Conservation (phyloP, 2,329 filamentous ascomycete species). For the Penicillium occitanis region DNA sequence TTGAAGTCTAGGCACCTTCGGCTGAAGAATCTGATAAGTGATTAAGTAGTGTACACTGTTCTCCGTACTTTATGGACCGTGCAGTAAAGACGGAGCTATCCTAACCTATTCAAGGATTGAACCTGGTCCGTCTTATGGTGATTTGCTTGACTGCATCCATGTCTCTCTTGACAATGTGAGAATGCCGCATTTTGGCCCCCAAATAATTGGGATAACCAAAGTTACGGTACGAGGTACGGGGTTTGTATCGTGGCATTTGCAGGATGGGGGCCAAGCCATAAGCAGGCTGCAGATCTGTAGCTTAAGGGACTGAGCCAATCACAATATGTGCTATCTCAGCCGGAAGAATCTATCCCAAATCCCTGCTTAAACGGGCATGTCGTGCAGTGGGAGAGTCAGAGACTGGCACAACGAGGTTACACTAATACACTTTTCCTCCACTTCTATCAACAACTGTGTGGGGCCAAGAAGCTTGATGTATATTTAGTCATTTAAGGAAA, state of each 20-base stretch:
- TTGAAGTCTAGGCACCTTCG: background rate
- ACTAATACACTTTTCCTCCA: background rate
- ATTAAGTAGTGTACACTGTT: background rate
- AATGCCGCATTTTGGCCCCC: background rate
- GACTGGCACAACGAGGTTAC: background rate
- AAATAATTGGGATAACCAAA: background rate
- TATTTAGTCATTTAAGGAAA: background rate
- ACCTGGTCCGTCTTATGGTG: background rate
- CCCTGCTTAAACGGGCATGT: background rate
- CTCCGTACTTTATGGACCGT: background rate
- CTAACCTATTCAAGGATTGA: background rate
- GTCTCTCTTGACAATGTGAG: background rate
- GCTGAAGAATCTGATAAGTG: background rate
- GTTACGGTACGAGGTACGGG: background rate
- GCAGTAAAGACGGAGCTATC: background rate
- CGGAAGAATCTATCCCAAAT: background rate
- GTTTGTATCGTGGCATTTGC: background rate
- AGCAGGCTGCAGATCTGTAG: background rate
- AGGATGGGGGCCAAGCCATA: slow-evolving; percentile 5
- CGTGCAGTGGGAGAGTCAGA: background rate
- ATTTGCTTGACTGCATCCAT: background rate
- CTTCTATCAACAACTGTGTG: background rate
- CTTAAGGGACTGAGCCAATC: background rate
- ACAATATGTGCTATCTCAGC: background rate
- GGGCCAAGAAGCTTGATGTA: background rate